Evolutionary conservation across 768 basidiomycete genomes (phyloP).

Genomic region (Dioszegia crocea): DNA sequence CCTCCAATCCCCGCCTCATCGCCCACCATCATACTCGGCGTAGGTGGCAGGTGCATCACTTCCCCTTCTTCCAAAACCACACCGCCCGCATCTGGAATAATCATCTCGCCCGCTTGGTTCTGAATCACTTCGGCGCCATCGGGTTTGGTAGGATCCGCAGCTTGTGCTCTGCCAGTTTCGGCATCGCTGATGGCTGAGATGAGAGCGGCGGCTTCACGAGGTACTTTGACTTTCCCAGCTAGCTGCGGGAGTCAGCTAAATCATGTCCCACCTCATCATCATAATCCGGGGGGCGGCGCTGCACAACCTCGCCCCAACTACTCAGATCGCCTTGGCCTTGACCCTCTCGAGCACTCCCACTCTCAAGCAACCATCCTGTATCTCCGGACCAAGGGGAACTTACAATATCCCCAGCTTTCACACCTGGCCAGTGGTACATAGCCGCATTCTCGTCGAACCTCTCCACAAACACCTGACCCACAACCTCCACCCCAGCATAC

Average conservation of each 20-base stretch:
- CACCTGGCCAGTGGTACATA: constrained; percentile 48
- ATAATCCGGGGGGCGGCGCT: too few species aligned
- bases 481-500: constrained; percentile 49
- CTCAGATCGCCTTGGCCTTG: too few species aligned
- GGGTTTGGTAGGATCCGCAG: constrained; percentile 27
- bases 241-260: constrained; percentile 27
- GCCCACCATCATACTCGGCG: constrained; percentile 21
- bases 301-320: too few species aligned
- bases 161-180: constrained; percentile 42
- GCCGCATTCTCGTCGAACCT: constrained; percentile 47
- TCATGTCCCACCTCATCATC: too few species aligned
- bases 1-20: background rate
- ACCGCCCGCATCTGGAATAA: constrained; percentile 8
- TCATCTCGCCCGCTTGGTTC: constrained; percentile 18
- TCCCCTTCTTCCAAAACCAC: constrained; percentile 29
- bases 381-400: constrained; percentile 14
- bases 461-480: constrained; percentile 50
- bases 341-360: too few species aligned
- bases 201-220: constrained; percentile 34
- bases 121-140: constrained; percentile 17
- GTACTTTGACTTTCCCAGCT: constrained; percentile 42
- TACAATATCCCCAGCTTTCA: constrained; percentile 48
- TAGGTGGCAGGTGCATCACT: constrained; percentile 44
- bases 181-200: constrained; percentile 39
- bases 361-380: too few species aligned